A percentile compares a stretch with the other conserved stretches of the same genome.
These are phyloP conservation scores for Filobasidium floriforme DNA, from an alignment of 768 basidiomycete genomes.

Conservation along the genomic window DNA sequence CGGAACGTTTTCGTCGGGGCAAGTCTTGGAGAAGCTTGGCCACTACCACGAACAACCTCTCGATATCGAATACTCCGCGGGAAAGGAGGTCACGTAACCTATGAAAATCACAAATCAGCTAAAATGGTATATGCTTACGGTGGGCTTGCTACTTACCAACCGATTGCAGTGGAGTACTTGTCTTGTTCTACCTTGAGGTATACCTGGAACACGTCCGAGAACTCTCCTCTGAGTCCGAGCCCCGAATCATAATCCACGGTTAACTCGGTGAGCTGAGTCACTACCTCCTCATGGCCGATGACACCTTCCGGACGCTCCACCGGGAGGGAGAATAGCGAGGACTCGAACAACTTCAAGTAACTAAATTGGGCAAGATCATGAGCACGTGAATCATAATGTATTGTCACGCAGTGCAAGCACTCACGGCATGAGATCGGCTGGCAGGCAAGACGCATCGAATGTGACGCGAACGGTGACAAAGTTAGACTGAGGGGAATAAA, in stretches of 20 bases:
- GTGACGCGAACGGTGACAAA: slow-evolving; percentile 75
- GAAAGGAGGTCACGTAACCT: slow-evolving; percentile 32
- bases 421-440: slow-evolving; percentile 68
- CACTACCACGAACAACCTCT: slow-evolving; percentile 69
- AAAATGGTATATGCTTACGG: slow-evolving; percentile 48
- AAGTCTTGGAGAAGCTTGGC: slow-evolving; percentile 85
- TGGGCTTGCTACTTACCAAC: slow-evolving; percentile 59
- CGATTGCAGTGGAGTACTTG: slow-evolving; percentile 70
- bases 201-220: slow-evolving; percentile 66
- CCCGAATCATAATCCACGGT: slow-evolving; percentile 77
- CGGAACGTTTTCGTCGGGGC: slow-evolving; percentile 85
- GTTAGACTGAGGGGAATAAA: slow-evolving; percentile 59
- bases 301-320: slow-evolving; percentile 61
- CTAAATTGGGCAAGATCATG: slow-evolving; percentile 46
- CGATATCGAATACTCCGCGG: slow-evolving; percentile 35
- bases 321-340: slow-evolving; percentile 81
- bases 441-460: slow-evolving; percentile 67
- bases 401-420: slow-evolving; percentile 30
- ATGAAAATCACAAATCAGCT: slow-evolving; percentile 1
- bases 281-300: slow-evolving; percentile 78
- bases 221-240: slow-evolving; percentile 57
- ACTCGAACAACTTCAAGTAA: slow-evolving; percentile 67
- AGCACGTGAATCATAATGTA: not conserved
- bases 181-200: slow-evolving; percentile 75
- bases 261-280: slow-evolving; percentile 76